Evolutionary conservation across 2,329 filamentous ascomycete species (phyloP), one percentile per base, ranked within the genome.

Genomic region (Sphaerostilbella broomeana): DNA sequence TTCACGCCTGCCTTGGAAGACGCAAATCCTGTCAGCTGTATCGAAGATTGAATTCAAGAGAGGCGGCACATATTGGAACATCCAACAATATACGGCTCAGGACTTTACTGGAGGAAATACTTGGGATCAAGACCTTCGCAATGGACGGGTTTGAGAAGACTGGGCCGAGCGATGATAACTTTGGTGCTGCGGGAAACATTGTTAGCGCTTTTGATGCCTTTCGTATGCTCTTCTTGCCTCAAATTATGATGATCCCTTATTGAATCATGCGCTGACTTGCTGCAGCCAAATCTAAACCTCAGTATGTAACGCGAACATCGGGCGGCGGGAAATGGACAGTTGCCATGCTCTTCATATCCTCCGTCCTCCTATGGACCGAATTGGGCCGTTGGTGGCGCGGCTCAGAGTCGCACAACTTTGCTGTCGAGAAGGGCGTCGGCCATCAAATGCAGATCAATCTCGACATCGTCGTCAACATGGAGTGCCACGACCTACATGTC

Each of bases 201-300:
- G 78, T 94, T 55, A 82, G 81, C 63, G 88, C 90, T 44, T 98
- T 98, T 64, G 92, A 98, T 70, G 90, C 89, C 50, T 98, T 98
- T 62, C 90, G 88, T 95, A 77, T 59, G 6, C 13, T 32, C 18
- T 4, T 4, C 15, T 32, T 15, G 11, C 21, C 16, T 11, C 5
- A 1, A 22, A 5, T 28, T 19, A 31, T n/a, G n/a, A n/a, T 8
- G 8, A 22, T 25, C 36, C 20, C n/a, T 36, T 26, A 20, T 12
- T 11, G 21, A 25, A 3, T 27, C n/a, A 2, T 19, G 3, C 25
- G 35, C 49, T 55, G 39, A 53, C 47, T 30, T 12, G 9, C 6
- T 6, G 13, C 57, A 95, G 89, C 92, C 50, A 97, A 98, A 72
- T 86, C 90, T 38, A 97, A 97, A 69, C 79, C 89, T 12, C 87